Percentiles rank a stretch among this genome's conserved stretches.
Conservation (phyloP, 176 grass and related monocot genomes). For the Phoenix dactylifera region DNA sequence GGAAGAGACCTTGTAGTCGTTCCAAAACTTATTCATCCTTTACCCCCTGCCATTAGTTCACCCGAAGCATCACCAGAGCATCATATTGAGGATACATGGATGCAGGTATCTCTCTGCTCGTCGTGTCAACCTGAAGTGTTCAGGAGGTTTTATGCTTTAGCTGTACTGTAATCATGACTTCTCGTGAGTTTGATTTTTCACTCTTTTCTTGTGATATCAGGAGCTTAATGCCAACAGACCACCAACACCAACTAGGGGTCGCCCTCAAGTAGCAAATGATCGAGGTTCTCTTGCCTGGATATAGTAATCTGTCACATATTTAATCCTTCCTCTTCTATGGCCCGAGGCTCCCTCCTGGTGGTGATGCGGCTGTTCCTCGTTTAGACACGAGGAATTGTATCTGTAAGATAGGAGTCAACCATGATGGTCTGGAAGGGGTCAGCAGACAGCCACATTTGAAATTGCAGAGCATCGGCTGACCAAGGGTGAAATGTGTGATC, state of each 20-base stretch:
- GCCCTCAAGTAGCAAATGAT: conserved; percentile 76
- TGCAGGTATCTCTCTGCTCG: conserved; percentile 55
- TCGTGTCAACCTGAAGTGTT: neutral
- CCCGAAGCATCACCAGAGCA: conserved; percentile 68
- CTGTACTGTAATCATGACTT: no score
- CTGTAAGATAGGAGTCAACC: neutral
- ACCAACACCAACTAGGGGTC: conserved; percentile 78
- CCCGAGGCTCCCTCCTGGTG: neutral
- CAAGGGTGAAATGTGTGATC: neutral
- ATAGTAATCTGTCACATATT: neutral
- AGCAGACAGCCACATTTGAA: neutral
- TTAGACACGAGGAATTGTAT: neutral
- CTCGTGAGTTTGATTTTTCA: no score
- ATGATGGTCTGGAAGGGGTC: neutral
- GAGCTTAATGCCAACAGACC: conserved; percentile 96
- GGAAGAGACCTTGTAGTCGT: conserved; percentile 97
- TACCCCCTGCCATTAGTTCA: conserved; percentile 78
- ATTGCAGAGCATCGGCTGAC: neutral
- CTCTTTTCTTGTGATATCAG: conserved; percentile 15
- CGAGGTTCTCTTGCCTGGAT: conserved; percentile 68
- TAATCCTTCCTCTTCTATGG: neutral
- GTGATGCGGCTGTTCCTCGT: neutral
- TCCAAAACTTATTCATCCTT: conserved; percentile 98
- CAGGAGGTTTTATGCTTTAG: no score
- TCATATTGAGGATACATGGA: conserved; percentile 92